phyloP scores from a whole-genome alignment of 305 asterid genomes.

The Solanum aculeatissimum region DNA sequence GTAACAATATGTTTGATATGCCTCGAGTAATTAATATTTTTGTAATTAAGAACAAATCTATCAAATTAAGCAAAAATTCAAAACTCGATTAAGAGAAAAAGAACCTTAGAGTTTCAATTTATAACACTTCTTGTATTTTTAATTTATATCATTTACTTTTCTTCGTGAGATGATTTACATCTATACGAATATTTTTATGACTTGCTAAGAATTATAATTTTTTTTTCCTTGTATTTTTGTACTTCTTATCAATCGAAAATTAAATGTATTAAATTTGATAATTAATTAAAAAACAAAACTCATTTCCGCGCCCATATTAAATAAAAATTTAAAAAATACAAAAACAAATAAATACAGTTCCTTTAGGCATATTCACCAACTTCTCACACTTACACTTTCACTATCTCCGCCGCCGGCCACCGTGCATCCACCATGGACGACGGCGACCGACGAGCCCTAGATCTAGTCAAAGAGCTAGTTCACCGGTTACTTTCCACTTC shows the following conservation, averaged over 20 bases:
- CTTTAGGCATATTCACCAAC: neutral
- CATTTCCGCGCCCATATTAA: constrained; percentile 31
- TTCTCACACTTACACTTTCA: neutral
- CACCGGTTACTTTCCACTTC: constrained; percentile 52
- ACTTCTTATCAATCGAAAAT: too few relatives aligned
- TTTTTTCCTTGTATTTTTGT: too few relatives aligned
- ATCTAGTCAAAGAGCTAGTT: constrained; percentile 86
- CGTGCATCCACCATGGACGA: constrained; percentile 43
- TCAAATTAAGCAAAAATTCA: neutral
- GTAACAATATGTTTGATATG: too few relatives aligned
- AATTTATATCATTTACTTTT: too few relatives aligned
- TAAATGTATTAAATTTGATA: too few relatives aligned
- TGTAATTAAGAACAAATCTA: accelerated
- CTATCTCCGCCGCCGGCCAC: constrained; percentile 5
- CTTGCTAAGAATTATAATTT: too few relatives aligned
- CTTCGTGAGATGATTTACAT: too few relatives aligned
- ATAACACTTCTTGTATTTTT: neutral
- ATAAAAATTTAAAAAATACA: constrained; percentile 1
- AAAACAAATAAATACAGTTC: neutral
- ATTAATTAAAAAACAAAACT: neutral
- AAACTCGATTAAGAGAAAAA: neutral
- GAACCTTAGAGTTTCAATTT: neutral
- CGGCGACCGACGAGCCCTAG: constrained; percentile 41
- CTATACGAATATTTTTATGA: too few relatives aligned
- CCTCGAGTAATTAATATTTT: too few relatives aligned